A percentile compares a stretch with the other conserved stretches of the same genome.
Evolutionary conservation across 2,329 filamentous ascomycete species (phyloP).

Genomic region (Penicillium corylophilum): DNA sequence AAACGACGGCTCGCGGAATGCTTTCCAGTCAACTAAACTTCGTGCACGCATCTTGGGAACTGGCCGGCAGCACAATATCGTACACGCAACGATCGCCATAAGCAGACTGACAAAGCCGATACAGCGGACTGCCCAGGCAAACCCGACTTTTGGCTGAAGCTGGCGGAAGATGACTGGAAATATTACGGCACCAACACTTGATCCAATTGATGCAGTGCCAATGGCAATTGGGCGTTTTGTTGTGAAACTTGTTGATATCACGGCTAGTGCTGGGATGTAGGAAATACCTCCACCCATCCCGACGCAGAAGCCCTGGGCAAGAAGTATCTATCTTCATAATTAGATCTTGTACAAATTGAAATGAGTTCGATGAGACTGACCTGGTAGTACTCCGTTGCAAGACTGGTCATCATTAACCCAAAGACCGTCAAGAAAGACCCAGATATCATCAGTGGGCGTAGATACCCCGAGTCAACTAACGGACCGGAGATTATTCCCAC

Average conservation of each 20-base stretch:
- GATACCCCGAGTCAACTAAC: constrained; percentile 49
- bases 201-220: constrained; percentile 57
- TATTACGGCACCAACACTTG: constrained; percentile 58
- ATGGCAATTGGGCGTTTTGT: constrained; percentile 56
- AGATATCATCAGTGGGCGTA: constrained; percentile 39
- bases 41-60: constrained; percentile 37
- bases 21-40: constrained; percentile 41
- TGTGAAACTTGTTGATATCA: constrained; percentile 35
- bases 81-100: constrained; percentile 34
- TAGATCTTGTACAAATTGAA: neutral
- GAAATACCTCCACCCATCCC: constrained; percentile 33
- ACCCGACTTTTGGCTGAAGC: constrained; percentile 57
- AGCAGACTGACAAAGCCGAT: constrained; percentile 56
- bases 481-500: constrained; percentile 51
- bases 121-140: constrained; percentile 58
- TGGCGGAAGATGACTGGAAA: constrained; percentile 58
- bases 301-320: constrained; percentile 45
- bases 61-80: constrained; percentile 41
- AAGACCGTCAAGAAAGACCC: constrained; percentile 43
- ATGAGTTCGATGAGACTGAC: constrained; percentile 5
- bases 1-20: constrained; percentile 43
- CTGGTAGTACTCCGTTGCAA: constrained; percentile 30
- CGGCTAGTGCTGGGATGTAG: constrained; percentile 32
- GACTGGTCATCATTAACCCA: constrained; percentile 33
- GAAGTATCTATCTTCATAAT: constrained; percentile 37